Conservation (phyloP, 2,329 filamentous ascomycete genomes). For the Clarireedia hainanense region DNA sequence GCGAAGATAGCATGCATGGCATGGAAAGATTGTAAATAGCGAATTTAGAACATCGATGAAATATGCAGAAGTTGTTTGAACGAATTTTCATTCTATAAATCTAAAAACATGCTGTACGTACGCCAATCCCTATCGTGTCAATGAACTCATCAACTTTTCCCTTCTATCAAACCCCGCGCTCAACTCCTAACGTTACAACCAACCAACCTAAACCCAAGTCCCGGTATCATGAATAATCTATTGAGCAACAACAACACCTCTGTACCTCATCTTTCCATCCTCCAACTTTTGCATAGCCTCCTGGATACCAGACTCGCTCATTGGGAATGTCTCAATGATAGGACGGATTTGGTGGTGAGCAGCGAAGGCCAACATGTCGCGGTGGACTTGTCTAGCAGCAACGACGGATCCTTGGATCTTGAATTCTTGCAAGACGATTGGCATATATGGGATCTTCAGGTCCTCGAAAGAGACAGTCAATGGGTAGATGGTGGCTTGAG, state of each 20-base stretch:
- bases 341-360: conserved; percentile 51
- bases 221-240: conserved; percentile 8
- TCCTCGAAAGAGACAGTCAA: conserved; percentile 52
- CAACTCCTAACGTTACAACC: not conserved
- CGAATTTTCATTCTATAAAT: not conserved
- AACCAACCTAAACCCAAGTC: not conserved
- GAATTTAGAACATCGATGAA: too few species aligned
- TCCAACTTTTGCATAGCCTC: conserved; percentile 48
- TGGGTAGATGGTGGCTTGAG: conserved; percentile 54
- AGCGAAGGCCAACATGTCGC: conserved; percentile 50
- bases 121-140: not conserved
- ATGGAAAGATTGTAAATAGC: too few species aligned
- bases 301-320: conserved; percentile 45
- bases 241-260: conserved; percentile 33
- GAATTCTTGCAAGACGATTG: conserved; percentile 21
- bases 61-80: too few species aligned
- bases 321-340: conserved; percentile 47
- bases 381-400: conserved; percentile 40
- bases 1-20: too few species aligned
- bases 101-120: not conserved
- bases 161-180: not conserved
- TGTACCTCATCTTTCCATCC: conserved; percentile 45
- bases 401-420: conserved; percentile 25
- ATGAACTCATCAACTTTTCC: not conserved
- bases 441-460: conserved; percentile 26